Conservation (phyloP, 2,329 filamentous ascomycete genomes). For the Xylariales sp. region DNA sequence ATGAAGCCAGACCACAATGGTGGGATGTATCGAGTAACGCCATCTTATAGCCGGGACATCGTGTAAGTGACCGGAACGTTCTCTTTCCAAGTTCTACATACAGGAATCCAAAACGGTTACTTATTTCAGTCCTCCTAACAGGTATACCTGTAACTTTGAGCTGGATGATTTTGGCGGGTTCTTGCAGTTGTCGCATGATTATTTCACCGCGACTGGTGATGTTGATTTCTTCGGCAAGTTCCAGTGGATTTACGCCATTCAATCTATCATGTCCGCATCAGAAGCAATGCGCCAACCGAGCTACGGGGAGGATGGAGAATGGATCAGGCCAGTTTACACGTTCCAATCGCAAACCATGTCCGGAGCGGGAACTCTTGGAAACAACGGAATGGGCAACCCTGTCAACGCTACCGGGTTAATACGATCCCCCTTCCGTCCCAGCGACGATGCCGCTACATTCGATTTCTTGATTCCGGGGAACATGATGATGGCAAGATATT, state of each 20-base stretch:
- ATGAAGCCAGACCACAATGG: conserved; percentile 54
- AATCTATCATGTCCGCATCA: conserved; percentile 56
- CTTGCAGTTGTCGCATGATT: conserved; percentile 67
- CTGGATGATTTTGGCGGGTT: conserved; percentile 77
- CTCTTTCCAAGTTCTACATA: no score
- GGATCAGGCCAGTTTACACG: conserved; percentile 58
- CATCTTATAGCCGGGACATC: conserved; percentile 58
- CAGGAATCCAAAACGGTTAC: no score
- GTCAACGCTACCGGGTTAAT: conserved; percentile 67
- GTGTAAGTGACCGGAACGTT: no score
- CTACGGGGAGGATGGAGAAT: conserved; percentile 51
- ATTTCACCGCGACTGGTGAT: conserved; percentile 63
- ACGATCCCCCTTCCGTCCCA: conserved; percentile 73
- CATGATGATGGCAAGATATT: conserved; percentile 60
- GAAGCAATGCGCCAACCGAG: conserved; percentile 61
- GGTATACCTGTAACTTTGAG: conserved; percentile 77
- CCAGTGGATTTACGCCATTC: conserved; percentile 64
- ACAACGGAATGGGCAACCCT: conserved; percentile 67
- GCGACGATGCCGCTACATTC: conserved; percentile 73
- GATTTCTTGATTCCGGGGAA: conserved; percentile 77
- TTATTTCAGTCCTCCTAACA: no score
- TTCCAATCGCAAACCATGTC: conserved; percentile 63
- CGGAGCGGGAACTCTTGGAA: conserved; percentile 68
- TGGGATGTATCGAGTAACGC: conserved; percentile 57
- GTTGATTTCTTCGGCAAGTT: conserved; percentile 61